Evolutionary conservation across 441 rosid species (phyloP).

Genomic region (Populus trichocarpa): DNA sequence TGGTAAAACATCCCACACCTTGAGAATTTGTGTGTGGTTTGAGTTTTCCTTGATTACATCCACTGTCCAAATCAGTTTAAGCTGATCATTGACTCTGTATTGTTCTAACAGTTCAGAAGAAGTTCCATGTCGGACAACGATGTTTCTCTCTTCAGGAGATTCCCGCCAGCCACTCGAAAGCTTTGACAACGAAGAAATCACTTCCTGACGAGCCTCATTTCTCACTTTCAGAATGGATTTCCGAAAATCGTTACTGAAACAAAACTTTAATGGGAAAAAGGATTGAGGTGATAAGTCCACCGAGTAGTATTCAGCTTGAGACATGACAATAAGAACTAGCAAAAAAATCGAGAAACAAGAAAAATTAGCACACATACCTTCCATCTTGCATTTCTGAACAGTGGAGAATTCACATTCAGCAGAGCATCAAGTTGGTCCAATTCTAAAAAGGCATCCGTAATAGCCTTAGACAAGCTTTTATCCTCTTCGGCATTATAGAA

Average conservation of each 20-base stretch:
- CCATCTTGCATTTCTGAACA: conserved; percentile 37
- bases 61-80: conserved; percentile 30
- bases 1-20: conserved; percentile 44
- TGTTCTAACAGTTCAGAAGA: conserved; percentile 23
- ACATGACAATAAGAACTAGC: neutral
- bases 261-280: conserved; percentile 20
- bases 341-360: neutral
- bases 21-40: conserved; percentile 31
- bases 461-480: conserved; percentile 24
- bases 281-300: neutral
- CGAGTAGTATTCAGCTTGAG: neutral
- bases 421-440: conserved; percentile 24
- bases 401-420: conserved; percentile 1
- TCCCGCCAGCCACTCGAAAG: conserved; percentile 42
- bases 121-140: neutral
- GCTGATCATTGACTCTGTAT: conserved; percentile 16
- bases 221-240: conserved; percentile 25
- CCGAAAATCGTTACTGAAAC: conserved; percentile 32
- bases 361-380: conserved; percentile 22
- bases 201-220: neutral
- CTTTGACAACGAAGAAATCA: conserved; percentile 18
- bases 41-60: conserved; percentile 22
- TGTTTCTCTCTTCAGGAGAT: conserved; percentile 4
- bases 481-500: conserved; percentile 44
- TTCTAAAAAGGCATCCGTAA: conserved; percentile 19